Evolutionary conservation across 2,329 filamentous ascomycete species (phyloP).

Genomic region (Venturiaceae sp.): DNA sequence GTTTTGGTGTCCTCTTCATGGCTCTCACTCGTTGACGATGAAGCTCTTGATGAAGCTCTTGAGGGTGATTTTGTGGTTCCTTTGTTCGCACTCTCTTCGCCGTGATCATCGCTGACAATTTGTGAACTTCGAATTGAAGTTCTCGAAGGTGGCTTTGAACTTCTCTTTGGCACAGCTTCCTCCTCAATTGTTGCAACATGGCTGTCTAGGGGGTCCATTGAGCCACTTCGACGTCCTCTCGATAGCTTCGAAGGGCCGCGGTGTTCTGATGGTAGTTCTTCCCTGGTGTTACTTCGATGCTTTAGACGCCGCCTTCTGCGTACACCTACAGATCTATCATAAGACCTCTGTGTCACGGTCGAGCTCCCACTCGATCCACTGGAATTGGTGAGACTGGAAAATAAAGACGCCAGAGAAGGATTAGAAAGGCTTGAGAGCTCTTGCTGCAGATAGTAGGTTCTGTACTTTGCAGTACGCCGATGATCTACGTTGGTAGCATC

Average conservation of each 20-base stretch:
- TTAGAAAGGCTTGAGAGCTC: conserved; percentile 25
- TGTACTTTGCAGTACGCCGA: conserved; percentile 10
- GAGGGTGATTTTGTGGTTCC: background rate
- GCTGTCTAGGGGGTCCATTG: background rate
- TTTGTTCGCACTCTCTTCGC: background rate
- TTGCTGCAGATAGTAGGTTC: conserved; percentile 22
- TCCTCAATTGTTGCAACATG: background rate
- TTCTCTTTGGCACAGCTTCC: background rate
- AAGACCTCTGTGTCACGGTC: conserved; percentile 34
- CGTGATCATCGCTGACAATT: background rate
- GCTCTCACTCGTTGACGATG: background rate
- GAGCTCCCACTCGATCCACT: conserved; percentile 34
- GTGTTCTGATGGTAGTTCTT: background rate
- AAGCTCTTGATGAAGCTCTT: background rate
- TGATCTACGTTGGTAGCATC: background rate
- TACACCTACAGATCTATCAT: conserved; percentile 21
- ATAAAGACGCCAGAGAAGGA: conserved; percentile 30
- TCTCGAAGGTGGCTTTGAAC: background rate
- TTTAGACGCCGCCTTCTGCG: conserved; percentile 12
- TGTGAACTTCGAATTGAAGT: background rate
- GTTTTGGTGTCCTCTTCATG: background rate
- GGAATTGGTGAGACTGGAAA: conserved; percentile 31
- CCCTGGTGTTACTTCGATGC: background rate
- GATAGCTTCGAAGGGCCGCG: background rate
- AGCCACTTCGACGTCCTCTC: background rate